Base-by-base conservation (phyloP, 139 green algal species). In the Zygnema circumcarinatum region DNA sequence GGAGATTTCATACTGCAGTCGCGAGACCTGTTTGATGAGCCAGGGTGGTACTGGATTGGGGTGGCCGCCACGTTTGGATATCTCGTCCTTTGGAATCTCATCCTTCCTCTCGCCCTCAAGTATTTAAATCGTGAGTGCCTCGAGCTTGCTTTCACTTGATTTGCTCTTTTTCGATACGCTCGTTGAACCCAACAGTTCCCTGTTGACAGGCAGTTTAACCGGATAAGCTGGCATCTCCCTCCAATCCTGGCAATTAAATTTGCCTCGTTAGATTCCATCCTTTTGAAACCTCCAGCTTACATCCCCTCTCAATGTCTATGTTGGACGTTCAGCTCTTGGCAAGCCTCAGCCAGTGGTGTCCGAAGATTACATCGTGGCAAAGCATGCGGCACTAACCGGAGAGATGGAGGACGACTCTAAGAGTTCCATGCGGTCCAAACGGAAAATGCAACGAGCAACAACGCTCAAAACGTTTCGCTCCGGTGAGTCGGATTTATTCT, bases 71-170 rank as follows among this genome's bases (percentile, higher is more conserved):
- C 84, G 7, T n/a, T 90, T n/a, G 85, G 76, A 1, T 90, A 67
- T 41, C 53, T 39, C 33, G 22, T 90, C 0, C 47, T 90, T 22
- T 89, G 84, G 76, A 90, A 90, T 79, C 29, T 78, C 11, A n/a
- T 79, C 76, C 36, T 54, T 3, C 21, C 84, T 21, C 1, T 86
- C 21, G 76, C 85, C 2, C 38, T 90, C 16, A 21, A 33, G 16
- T 87, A 87, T 42, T 52, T 87, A 20, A 53, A 80, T 32, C 81
- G 81, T 87, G 20, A 81, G 81, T 42, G 1, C 81, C 32, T 16
- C 69, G 16, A 32, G 1, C 11, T 67, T 85, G 35, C 36, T 56
- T 82, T 82, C 74, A 16, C 3, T n/a, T 21, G 33, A 33, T 21
- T 35, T 78, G 11, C 69, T n/a, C n/a, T n/a, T n/a, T n/a, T n/a